Percentiles rank a stretch among this genome's conserved stretches.
Conservation (phyloP, 345 rosid genomes). For the Noccaea caerulescens region DNA sequence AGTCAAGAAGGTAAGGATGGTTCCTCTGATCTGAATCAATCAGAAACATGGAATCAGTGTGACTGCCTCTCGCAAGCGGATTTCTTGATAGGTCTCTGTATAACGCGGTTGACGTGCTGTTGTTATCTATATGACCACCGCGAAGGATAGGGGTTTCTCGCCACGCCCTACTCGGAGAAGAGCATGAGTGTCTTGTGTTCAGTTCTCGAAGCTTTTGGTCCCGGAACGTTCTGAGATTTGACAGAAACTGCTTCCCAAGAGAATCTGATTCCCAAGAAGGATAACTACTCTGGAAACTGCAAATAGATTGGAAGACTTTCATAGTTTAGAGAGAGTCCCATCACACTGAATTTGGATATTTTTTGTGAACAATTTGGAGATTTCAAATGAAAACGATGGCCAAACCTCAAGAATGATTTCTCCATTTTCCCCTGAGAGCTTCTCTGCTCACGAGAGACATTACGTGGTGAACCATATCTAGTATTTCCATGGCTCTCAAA, state of each 20-base stretch:
- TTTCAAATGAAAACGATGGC: background rate
- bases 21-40: slow-evolving; percentile 69
- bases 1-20: slow-evolving; percentile 87
- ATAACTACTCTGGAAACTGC: slow-evolving; percentile 91
- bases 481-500: slow-evolving; percentile 86
- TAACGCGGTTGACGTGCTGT: slow-evolving; percentile 21
- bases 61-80: slow-evolving; percentile 47
- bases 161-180: slow-evolving; percentile 57
- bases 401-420: slow-evolving; percentile 95
- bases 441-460: slow-evolving; percentile 56
- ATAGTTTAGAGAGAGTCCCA: slow-evolving; percentile 10
- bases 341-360: slow-evolving; percentile 15
- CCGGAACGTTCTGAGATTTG: slow-evolving; percentile 74
- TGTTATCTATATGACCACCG: slow-evolving; percentile 50
- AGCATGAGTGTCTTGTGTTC: slow-evolving; percentile 48
- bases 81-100: slow-evolving; percentile 57
- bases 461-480: slow-evolving; percentile 79
- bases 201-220: slow-evolving; percentile 69
- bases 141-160: slow-evolving; percentile 53
- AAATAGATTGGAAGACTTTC: slow-evolving; percentile 34
- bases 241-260: slow-evolving; percentile 80
- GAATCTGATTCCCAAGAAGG: slow-evolving; percentile 86
- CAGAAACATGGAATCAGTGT: slow-evolving; percentile 66
- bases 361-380: background rate
- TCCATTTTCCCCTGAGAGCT: slow-evolving; percentile 99